These are phyloP conservation scores for Neocatenulostroma microsporum DNA, from an alignment of 2,329 filamentous ascomycete species.

Conservation along the genomic window DNA sequence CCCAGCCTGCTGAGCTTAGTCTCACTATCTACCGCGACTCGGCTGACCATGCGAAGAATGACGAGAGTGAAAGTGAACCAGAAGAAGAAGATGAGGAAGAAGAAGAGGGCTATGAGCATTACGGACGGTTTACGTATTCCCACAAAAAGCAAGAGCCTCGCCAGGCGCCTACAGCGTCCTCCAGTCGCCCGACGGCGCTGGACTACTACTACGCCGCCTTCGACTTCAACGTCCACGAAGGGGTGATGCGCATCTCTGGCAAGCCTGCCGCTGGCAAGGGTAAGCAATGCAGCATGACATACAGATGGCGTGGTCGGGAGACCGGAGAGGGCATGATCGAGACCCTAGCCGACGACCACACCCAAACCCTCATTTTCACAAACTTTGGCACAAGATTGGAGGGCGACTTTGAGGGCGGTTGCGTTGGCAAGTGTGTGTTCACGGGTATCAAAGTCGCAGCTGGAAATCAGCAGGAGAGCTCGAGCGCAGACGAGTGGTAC, in stretches of 20 bases:
- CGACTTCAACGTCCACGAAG: conserved; percentile 8
- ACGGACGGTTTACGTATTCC: too few relatives aligned
- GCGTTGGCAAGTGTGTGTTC: neutral
- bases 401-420: conserved; percentile 7
- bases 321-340: conserved; percentile 9
- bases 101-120: neutral
- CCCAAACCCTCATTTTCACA: conserved; percentile 1
- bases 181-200: conserved; percentile 4
- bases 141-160: too few relatives aligned
- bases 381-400: conserved; percentile 5
- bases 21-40: conserved; percentile 9
- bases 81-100: conserved; percentile 3
- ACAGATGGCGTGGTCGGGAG: conserved; percentile 11
- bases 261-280: conserved; percentile 3
- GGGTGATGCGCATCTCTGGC: conserved; percentile 10
- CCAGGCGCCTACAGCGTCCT: too few relatives aligned
- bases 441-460: neutral
- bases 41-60: conserved; percentile 1
- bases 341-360: neutral
- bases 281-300: conserved; percentile 2
- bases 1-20: conserved; percentile 1
- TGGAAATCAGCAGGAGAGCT: conserved; percentile 5
- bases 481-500: conserved; percentile 6
- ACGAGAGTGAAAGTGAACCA: neutral
- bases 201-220: conserved; percentile 10